Conservation (phyloP, 257 asterid genomes). For the Gardenia jasminoides region DNA sequence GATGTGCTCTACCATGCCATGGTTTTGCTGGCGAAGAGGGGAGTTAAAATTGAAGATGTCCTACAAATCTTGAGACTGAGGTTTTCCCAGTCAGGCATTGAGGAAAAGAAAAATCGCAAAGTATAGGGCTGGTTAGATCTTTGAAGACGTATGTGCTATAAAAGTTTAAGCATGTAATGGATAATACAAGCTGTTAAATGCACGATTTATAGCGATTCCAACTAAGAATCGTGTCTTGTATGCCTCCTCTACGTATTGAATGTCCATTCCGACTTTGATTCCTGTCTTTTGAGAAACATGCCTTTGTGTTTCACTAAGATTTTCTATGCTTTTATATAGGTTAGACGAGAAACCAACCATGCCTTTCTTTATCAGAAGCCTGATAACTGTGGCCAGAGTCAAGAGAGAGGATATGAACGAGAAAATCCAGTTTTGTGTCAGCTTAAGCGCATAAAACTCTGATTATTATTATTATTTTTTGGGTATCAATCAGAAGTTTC, state of each 20-base stretch:
- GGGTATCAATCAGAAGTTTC: too few relatives aligned
- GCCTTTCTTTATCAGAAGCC: constrained; percentile 17
- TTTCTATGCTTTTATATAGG: constrained; percentile 29
- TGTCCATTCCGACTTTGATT: too few relatives aligned
- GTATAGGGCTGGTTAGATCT: constrained; percentile 14
- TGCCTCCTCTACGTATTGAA: too few relatives aligned
- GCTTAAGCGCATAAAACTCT: too few relatives aligned
- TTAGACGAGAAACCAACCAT: constrained; percentile 34
- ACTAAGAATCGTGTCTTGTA: neutral
- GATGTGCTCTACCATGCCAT: constrained; percentile 76
- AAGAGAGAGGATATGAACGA: constrained; percentile 32
- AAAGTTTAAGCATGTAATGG: neutral
- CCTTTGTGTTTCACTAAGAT: constrained; percentile 10
- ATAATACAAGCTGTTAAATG: neutral
- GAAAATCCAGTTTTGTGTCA: constrained; percentile 36
- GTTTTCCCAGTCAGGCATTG: constrained; percentile 76
- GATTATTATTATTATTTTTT: too few relatives aligned
- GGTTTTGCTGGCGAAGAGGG: constrained; percentile 70
- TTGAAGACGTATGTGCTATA: too few relatives aligned
- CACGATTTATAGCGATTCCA: too few relatives aligned
- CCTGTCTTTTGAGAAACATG: too few relatives aligned
- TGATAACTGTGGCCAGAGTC: constrained; percentile 26
- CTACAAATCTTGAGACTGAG: constrained; percentile 65
- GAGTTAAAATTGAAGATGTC: constrained; percentile 70
- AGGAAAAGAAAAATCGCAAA: constrained; percentile 69